Percentiles rank a stretch among this genome's conserved stretches.
phyloP scores from a whole-genome alignment of 768 basidiomycete genomes.

The Glaciozyma martinii region DNA sequence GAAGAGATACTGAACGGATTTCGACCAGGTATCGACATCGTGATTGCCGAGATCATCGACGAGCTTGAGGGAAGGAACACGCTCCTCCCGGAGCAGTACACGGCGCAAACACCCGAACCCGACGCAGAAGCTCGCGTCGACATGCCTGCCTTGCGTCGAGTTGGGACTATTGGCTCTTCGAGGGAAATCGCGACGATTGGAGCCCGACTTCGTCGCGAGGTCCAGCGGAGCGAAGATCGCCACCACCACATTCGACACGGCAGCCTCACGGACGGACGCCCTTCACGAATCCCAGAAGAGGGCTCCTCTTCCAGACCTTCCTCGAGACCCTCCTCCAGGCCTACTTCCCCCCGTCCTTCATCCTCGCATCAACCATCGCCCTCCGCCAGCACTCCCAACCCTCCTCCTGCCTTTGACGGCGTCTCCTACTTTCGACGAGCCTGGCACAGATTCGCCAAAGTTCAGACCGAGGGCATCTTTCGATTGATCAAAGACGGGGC shows the following conservation, averaged over 20 bases:
- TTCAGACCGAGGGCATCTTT: conserved; percentile 95
- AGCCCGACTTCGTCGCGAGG: background rate
- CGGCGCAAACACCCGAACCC: background rate
- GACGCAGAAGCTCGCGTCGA: background rate
- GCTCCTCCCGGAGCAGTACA: background rate
- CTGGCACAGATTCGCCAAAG: conserved; percentile 97
- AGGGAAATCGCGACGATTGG: background rate
- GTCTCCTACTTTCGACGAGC: conserved; percentile 16
- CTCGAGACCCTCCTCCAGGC: background rate
- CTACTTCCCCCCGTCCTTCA: background rate
- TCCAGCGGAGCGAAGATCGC: background rate
- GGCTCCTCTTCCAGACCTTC: no score
- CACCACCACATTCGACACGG: background rate
- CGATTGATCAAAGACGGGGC: conserved; percentile 37
- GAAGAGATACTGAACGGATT: no score
- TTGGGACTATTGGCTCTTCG: background rate
- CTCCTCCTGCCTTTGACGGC: background rate
- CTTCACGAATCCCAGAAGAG: no score
- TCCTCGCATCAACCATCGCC: background rate
- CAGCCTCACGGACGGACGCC: background rate
- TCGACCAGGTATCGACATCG: conserved; percentile 70
- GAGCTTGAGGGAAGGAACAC: conserved; percentile 8
- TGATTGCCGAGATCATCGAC: conserved; percentile 78
- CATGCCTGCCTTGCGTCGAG: background rate
- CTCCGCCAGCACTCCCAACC: background rate